Conservation (phyloP, 352 stramenopile species). For the Globisporangium polare region DNA sequence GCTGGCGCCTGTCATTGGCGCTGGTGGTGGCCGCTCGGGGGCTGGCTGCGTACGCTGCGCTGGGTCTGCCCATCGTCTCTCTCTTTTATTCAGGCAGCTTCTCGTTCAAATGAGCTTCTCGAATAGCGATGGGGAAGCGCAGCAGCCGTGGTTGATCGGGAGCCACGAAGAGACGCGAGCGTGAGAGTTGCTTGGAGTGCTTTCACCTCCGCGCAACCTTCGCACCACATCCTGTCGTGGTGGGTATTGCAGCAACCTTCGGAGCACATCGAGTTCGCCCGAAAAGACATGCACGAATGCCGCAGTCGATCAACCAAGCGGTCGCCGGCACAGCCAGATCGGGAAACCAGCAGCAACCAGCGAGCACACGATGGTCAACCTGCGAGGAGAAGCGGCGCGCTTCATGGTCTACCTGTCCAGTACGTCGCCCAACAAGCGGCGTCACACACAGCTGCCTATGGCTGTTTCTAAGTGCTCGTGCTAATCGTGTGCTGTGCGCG, state of each 20-base stretch:
- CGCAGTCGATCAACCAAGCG: neutral
- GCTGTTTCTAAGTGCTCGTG: too few relatives aligned
- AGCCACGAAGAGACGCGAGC: slow-evolving; percentile 8
- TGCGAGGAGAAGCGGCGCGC: slow-evolving; percentile 60
- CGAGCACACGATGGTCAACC: slow-evolving; percentile 43
- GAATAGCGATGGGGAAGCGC: neutral
- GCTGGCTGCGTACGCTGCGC: slow-evolving; percentile 8
- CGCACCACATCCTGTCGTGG: neutral
- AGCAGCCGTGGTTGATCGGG: slow-evolving; percentile 2
- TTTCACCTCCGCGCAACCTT: slow-evolving; percentile 15
- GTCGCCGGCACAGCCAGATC: too few relatives aligned
- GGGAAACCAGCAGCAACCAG: neutral
- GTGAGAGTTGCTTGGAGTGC: neutral
- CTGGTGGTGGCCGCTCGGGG: neutral
- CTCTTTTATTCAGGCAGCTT: neutral
- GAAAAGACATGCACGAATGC: neutral
- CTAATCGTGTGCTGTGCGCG: too few relatives aligned
- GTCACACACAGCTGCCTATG: neutral
- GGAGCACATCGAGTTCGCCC: neutral
- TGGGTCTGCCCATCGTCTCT: slow-evolving; percentile 7
- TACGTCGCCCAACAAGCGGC: slow-evolving; percentile 35
- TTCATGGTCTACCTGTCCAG: slow-evolving; percentile 71
- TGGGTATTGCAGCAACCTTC: slow-evolving; percentile 11
- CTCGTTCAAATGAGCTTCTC: slow-evolving; percentile 12
- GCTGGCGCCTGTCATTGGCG: slow-evolving; percentile 3